These are phyloP conservation scores for Ilex asprella DNA, from an alignment of 257 asterid species.

Conservation along the genomic window DNA sequence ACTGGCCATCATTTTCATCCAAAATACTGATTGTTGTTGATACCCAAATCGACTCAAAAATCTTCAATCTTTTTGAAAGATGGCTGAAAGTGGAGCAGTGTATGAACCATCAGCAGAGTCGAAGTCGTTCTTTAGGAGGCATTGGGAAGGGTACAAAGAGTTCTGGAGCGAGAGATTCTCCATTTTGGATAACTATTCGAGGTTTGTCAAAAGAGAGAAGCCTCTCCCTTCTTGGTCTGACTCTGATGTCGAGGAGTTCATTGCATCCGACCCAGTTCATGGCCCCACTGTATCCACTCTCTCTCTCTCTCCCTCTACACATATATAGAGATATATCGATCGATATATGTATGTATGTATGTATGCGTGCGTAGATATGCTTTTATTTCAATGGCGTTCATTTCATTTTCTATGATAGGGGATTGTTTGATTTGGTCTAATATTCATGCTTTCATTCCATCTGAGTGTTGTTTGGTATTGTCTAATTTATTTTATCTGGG, in stretches of 20 bases:
- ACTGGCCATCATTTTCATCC: too few relatives aligned
- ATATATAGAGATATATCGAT: not conserved
- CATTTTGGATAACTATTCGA: slow-evolving; percentile 53
- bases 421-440: not conserved
- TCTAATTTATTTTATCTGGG: too few relatives aligned
- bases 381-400: too few relatives aligned
- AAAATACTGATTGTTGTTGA: too few relatives aligned
- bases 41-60: too few relatives aligned
- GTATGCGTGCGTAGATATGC: too few relatives aligned
- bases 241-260: slow-evolving; percentile 71
- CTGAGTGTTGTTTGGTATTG: not conserved
- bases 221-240: slow-evolving; percentile 80
- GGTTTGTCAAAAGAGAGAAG: slow-evolving; percentile 57
- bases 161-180: slow-evolving; percentile 75
- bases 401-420: not conserved
- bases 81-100: slow-evolving; percentile 13
- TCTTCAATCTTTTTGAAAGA: not conserved
- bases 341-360: not conserved
- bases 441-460: too few relatives aligned
- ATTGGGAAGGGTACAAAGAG: slow-evolving; percentile 64
- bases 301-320: not conserved
- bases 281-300: slow-evolving; percentile 60
- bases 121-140: slow-evolving; percentile 29
- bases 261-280: slow-evolving; percentile 64
- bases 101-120: slow-evolving; percentile 1